phyloP scores from a whole-genome alignment of 1,139 yeast genomes.

The Kluyveromyces marxianus region DNA sequence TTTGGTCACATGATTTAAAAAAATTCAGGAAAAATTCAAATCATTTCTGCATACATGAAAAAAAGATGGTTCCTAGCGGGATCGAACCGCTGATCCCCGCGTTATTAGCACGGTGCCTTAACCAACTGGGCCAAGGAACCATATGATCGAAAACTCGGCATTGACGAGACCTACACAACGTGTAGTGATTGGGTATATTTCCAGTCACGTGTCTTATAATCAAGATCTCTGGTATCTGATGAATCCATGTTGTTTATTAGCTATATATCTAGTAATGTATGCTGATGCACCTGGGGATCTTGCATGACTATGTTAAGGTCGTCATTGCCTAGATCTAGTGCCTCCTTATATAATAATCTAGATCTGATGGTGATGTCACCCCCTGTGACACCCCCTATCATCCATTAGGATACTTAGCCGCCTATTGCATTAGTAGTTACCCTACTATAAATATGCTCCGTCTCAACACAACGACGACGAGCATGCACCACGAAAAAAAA shows the following conservation, averaged over 20 bases:
- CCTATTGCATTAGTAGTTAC: no score
- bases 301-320: no score
- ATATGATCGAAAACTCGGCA: not conserved
- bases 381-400: no score
- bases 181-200: no score
- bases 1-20: not conserved
- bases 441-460: not conserved
- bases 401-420: no score
- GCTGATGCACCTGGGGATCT: not conserved
- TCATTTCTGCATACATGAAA: no score
- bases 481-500: not conserved
- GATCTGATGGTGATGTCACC: no score
- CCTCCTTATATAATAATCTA: no score
- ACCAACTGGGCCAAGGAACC: slow-evolving; percentile 28
- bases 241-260: not conserved
- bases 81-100: slow-evolving; percentile 28
- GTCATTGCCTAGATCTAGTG: no score
- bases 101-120: slow-evolving; percentile 27
- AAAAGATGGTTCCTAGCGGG: slow-evolving; percentile 24
- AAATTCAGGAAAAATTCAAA: no score
- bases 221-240: not conserved
- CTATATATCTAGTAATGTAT: not conserved
- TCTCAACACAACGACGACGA: not conserved
- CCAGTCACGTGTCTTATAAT: no score
- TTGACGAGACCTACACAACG: not conserved